These are phyloP conservation scores for Sedum album DNA, from an alignment of 164 flowering plant genomes.

Conservation along the genomic window DNA sequence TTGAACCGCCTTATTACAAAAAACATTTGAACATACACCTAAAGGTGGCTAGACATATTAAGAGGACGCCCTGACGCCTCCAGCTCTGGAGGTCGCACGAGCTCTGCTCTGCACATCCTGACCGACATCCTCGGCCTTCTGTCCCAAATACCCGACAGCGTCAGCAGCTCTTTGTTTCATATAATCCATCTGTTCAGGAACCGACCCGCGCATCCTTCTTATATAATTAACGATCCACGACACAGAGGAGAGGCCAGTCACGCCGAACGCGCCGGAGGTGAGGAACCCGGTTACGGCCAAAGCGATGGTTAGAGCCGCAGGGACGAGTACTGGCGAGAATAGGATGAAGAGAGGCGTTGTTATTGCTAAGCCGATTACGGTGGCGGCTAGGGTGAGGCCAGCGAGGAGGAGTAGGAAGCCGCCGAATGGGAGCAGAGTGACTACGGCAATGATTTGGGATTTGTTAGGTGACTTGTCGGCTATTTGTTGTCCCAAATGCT, in stretches of 20 bases:
- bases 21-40: too few relatives aligned
- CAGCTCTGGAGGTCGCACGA: not conserved
- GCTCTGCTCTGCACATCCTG: conserved; percentile 27
- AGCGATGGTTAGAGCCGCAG: conserved; percentile 8
- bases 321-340: conserved; percentile 21
- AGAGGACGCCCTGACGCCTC: too few relatives aligned
- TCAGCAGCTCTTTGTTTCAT: conserved; percentile 32
- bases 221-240: conserved; percentile 47
- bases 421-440: conserved; percentile 54
- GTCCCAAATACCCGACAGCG: conserved; percentile 31
- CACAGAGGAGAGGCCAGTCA: conserved; percentile 50
- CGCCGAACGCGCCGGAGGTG: conserved; percentile 63
- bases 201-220: conserved; percentile 14
- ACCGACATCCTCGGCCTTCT: conserved; percentile 38
- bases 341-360: conserved; percentile 9
- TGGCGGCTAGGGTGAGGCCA: conserved; percentile 16
- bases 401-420: conserved; percentile 48
- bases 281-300: conserved; percentile 54
- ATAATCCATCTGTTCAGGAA: conserved; percentile 29
- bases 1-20: too few relatives aligned
- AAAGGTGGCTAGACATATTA: too few relatives aligned
- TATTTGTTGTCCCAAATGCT: not conserved
- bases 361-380: conserved; percentile 1
- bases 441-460: conserved; percentile 36
- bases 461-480: conserved; percentile 17